These are phyloP conservation scores for Poterioochromonas sp. DNA, from an alignment of 352 stramenopile genomes.

Conservation along the genomic window DNA sequence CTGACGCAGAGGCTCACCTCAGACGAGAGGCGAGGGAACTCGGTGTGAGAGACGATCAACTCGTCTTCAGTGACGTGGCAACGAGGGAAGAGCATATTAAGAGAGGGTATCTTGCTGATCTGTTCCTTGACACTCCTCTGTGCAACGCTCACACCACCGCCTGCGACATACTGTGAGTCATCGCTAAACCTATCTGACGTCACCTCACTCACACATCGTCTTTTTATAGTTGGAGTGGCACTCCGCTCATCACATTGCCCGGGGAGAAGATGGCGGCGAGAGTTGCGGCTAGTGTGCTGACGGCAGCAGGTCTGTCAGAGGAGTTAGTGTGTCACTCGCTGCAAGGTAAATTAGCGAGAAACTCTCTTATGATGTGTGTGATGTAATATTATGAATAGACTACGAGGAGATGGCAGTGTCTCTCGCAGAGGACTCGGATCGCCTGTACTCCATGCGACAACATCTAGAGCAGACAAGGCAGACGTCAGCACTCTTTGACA, in stretches of 20 bases:
- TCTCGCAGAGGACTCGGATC: constrained; percentile 71
- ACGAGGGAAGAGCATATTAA: constrained; percentile 76
- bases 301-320: constrained; percentile 61
- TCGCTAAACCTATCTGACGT: neutral
- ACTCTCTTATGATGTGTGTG: constrained; percentile 55
- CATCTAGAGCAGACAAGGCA: constrained; percentile 59
- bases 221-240: constrained; percentile 43
- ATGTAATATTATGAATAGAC: constrained; percentile 51
- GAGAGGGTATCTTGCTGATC: constrained; percentile 67
- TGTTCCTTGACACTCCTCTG: constrained; percentile 78
- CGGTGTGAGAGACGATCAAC: constrained; percentile 46
- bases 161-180: constrained; percentile 78
- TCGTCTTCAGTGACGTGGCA: constrained; percentile 63
- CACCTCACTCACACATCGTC: neutral
- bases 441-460: constrained; percentile 61
- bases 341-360: neutral
- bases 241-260: constrained; percentile 74
- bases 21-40: constrained; percentile 60
- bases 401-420: constrained; percentile 80
- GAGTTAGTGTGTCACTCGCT: neutral
- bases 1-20: constrained; percentile 62
- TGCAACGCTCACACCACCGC: constrained; percentile 81
- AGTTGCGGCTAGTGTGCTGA: constrained; percentile 71
- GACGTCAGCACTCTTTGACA: constrained; percentile 67
- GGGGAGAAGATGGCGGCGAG: constrained; percentile 77